phyloP scores from a whole-genome alignment of 2,329 filamentous ascomycete species.

The Colletotrichum navitas region DNA sequence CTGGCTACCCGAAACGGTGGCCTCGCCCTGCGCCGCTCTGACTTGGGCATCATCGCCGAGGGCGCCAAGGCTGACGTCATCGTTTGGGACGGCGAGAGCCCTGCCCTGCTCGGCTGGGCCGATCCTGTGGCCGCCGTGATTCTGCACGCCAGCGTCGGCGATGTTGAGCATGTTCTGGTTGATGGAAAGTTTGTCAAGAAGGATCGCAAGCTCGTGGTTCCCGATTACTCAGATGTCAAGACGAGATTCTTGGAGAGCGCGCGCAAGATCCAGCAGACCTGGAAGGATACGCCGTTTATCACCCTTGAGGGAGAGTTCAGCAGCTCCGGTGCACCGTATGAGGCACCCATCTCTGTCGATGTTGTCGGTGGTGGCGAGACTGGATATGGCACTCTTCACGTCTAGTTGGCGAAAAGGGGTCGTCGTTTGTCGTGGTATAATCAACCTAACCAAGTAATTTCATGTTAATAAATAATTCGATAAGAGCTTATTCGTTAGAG shows the following conservation, averaged over 20 bases:
- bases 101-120: slow-evolving; percentile 64
- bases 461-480: background rate
- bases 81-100: slow-evolving; percentile 63
- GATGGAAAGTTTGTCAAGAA: slow-evolving; percentile 63
- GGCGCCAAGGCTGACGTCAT: slow-evolving; percentile 68
- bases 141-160: slow-evolving; percentile 65
- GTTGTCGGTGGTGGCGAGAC: slow-evolving; percentile 17
- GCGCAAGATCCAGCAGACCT: slow-evolving; percentile 48
- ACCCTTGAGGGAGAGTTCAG: slow-evolving; percentile 46
- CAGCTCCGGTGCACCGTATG: slow-evolving; percentile 23
- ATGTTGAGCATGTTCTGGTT: slow-evolving; percentile 64
- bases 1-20: slow-evolving; percentile 66
- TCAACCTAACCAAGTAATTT: background rate
- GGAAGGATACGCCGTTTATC: slow-evolving; percentile 46
- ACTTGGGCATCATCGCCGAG: slow-evolving; percentile 62
- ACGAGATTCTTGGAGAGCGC: slow-evolving; percentile 52
- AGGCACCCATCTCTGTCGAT: slow-evolving; percentile 29
- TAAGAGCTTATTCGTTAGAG: too few relatives aligned
- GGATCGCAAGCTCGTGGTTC: slow-evolving; percentile 53
- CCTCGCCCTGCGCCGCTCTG: slow-evolving; percentile 62
- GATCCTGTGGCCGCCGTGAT: slow-evolving; percentile 69
- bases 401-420: background rate
- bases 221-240: slow-evolving; percentile 48
- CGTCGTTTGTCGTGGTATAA: too few relatives aligned
- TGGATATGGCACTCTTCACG: slow-evolving; percentile 18